Percentiles rank a stretch among this genome's conserved stretches.
These are phyloP conservation scores for Xylaria sp. DNA, from an alignment of 2,329 filamentous ascomycete genomes.

Conservation along the genomic window DNA sequence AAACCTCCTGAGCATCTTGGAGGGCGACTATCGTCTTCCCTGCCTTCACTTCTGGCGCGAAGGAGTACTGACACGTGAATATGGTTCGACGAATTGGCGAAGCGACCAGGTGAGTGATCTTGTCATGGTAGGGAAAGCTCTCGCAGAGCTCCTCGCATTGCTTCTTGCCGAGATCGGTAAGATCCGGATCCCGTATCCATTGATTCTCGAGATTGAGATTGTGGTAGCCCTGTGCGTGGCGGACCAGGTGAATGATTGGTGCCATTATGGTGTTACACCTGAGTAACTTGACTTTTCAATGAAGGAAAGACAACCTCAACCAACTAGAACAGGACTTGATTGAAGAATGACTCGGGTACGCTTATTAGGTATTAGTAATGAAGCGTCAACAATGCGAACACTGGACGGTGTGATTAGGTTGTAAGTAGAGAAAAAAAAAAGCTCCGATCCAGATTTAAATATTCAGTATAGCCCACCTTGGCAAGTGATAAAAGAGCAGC, in stretches of 20 bases:
- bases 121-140: conserved; percentile 71
- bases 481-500: conserved; percentile 7
- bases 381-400: not conserved
- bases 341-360: not conserved
- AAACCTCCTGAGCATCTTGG: conserved; percentile 83
- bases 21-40: conserved; percentile 69
- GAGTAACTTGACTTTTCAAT: not conserved
- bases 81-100: conserved; percentile 85
- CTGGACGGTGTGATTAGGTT: not conserved
- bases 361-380: not conserved
- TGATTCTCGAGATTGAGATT: conserved; percentile 79
- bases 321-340: not conserved
- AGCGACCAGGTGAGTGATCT: conserved; percentile 76
- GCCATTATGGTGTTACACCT: conserved; percentile 52
- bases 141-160: conserved; percentile 75
- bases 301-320: not conserved
- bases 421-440: not conserved
- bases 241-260: conserved; percentile 72
- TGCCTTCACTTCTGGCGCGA: conserved; percentile 64
- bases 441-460: conserved; percentile 16
- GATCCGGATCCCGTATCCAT: conserved; percentile 76
- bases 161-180: conserved; percentile 78
- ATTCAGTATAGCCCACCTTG: not conserved
- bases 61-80: conserved; percentile 77
- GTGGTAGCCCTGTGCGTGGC: conserved; percentile 83